A percentile compares a stretch with the other conserved stretches of the same genome.
These are phyloP conservation scores for Ceriops tagal DNA, from an alignment of 345 rosid genomes.

Conservation along the genomic window DNA sequence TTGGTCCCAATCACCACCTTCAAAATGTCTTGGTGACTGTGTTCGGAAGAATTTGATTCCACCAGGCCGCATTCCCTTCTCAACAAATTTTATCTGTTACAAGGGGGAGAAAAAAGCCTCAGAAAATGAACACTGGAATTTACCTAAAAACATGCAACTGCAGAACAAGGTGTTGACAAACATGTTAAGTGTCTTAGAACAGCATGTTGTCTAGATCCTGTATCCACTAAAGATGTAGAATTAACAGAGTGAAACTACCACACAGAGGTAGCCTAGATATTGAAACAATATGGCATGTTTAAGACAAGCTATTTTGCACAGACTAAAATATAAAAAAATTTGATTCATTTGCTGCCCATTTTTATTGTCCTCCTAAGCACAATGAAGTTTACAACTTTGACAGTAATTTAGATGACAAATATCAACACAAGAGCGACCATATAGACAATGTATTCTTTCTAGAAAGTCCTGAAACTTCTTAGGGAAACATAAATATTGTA, in stretches of 20 bases:
- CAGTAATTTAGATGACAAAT: no score
- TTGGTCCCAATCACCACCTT: slow-evolving; percentile 98
- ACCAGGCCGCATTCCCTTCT: slow-evolving; percentile 39
- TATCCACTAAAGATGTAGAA: not conserved
- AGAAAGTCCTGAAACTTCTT: no score
- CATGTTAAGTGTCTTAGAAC: not conserved
- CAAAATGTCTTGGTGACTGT: slow-evolving; percentile 94
- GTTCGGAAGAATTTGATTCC: slow-evolving; percentile 63
- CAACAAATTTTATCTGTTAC: slow-evolving; percentile 44
- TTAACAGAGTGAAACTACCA: not conserved
- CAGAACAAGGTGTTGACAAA: no score
- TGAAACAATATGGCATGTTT: not conserved
- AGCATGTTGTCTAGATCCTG: not conserved
- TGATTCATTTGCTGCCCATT: no score
- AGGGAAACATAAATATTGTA: not conserved
- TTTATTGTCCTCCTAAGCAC: no score
- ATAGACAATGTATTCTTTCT: no score
- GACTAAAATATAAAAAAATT: no score
- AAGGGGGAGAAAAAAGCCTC: not conserved
- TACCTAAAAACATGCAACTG: not conserved
- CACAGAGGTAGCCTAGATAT: not conserved
- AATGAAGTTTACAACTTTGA: no score
- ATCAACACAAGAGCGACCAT: no score
- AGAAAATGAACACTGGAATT: not conserved
- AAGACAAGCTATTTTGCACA: no score